Evolutionary conservation across 768 basidiomycete species (phyloP).

Genomic region (Cystofilobasidium bisporidii): DNA sequence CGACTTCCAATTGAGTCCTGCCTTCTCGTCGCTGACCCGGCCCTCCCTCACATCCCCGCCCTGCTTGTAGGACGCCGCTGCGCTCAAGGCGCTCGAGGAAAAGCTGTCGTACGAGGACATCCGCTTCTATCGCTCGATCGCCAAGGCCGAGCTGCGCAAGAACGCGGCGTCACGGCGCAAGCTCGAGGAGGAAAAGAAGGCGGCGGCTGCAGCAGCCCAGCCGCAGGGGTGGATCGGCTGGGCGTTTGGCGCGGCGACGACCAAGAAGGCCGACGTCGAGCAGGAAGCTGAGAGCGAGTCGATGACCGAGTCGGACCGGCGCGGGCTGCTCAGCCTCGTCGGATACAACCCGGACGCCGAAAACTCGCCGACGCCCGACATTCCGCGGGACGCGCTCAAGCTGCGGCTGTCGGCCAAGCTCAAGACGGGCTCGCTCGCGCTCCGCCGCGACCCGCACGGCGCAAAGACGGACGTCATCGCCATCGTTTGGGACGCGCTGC

Average conservation of each 20-base stretch:
- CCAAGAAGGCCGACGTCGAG: slow-evolving; percentile 44
- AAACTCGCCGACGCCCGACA: slow-evolving; percentile 57
- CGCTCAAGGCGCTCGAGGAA: slow-evolving; percentile 58
- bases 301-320: slow-evolving; percentile 80
- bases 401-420: slow-evolving; percentile 64
- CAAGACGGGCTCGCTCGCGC: slow-evolving; percentile 74
- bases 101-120: slow-evolving; percentile 90
- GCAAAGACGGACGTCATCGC: slow-evolving; percentile 63
- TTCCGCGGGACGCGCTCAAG: slow-evolving; percentile 70
- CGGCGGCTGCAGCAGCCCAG: slow-evolving; percentile 50
- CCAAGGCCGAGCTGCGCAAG: slow-evolving; percentile 74
- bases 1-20: too few species aligned
- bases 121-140: slow-evolving; percentile 92
- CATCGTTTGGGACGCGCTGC: slow-evolving; percentile 74
- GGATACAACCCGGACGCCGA: slow-evolving; percentile 51
- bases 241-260: slow-evolving; percentile 58
- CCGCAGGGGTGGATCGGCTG: slow-evolving; percentile 48
- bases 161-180: slow-evolving; percentile 62
- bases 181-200: slow-evolving; percentile 58
- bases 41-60: too few species aligned
- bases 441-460: slow-evolving; percentile 63
- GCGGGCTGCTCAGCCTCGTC: slow-evolving; percentile 25
- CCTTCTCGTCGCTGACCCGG: too few species aligned
- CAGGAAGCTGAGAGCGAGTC: slow-evolving; percentile 43
- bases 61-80: too few species aligned